Evolutionary conservation across 2,329 filamentous ascomycete species (phyloP).

Genomic region (Sclerotinia glacialis): DNA sequence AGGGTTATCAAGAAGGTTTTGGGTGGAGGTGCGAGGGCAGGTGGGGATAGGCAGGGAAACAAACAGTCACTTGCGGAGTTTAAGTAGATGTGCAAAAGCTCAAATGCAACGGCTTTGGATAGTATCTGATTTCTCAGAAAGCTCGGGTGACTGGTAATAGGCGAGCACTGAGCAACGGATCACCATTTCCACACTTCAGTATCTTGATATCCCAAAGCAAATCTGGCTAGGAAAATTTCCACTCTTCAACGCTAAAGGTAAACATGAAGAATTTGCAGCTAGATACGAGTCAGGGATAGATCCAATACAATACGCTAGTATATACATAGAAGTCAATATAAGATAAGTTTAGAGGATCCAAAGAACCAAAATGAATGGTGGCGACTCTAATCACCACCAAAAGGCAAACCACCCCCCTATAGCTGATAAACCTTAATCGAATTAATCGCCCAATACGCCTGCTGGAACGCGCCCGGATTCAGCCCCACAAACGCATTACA

Average conservation of each 20-base stretch:
- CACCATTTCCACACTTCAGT: not conserved
- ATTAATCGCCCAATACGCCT: constrained; percentile 15
- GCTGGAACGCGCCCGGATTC: not conserved
- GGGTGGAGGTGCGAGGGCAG: constrained; percentile 12
- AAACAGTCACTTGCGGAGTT: not conserved
- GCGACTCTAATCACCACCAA: not conserved
- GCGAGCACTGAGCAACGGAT: not conserved
- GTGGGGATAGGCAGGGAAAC: not conserved
- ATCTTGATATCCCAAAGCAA: not conserved
- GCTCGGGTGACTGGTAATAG: not conserved
- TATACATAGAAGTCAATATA: not conserved
- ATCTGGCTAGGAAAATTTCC: not conserved
- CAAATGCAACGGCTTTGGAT: not conserved
- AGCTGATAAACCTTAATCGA: constrained; percentile 17
- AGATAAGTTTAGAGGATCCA: not conserved
- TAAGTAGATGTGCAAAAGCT: not conserved
- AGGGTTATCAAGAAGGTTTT: constrained; percentile 42
- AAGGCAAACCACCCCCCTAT: not conserved
- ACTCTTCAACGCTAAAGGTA: not conserved
- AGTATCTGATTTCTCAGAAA: not conserved
- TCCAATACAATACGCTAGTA: not conserved
- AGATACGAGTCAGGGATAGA: not conserved
- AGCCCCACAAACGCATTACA: constrained; percentile 13
- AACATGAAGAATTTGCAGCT: not conserved
- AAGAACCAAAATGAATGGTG: not conserved